These are phyloP conservation scores for Prunus campanulata DNA, from an alignment of 306 rosid species.

Conservation along the genomic window DNA sequence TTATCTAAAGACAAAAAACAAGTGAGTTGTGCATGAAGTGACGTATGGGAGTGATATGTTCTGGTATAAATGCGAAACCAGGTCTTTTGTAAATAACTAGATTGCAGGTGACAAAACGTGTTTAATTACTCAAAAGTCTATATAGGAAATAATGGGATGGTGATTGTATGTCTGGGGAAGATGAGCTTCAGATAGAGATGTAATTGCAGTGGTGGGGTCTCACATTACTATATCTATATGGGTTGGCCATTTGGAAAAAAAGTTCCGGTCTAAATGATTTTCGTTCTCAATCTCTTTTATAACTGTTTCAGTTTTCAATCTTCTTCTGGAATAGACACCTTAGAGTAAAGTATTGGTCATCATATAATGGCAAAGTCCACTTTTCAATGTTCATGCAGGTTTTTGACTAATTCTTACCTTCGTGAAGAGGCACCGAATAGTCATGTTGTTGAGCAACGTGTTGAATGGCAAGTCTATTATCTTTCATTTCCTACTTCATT, in stretches of 20 bases:
- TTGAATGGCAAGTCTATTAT: constrained; percentile 71
- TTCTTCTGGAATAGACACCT: background rate
- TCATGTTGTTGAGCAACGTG: constrained; percentile 99
- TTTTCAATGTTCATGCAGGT: constrained; percentile 51
- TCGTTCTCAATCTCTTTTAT: background rate
- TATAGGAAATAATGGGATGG: background rate
- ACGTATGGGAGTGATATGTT: background rate
- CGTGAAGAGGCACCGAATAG: constrained; percentile 98
- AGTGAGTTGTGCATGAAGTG: background rate
- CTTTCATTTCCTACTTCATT: constrained; percentile 17
- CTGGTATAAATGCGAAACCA: background rate
- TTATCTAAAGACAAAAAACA: background rate
- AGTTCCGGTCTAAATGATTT: background rate
- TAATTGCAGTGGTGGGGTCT: background rate
- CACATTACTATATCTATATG: background rate
- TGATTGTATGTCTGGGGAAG: background rate
- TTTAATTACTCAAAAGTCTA: background rate
- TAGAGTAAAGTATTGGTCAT: background rate
- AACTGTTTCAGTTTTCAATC: background rate
- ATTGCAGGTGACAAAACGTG: background rate
- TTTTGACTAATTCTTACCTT: constrained; percentile 84
- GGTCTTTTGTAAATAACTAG: background rate
- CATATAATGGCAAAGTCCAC: constrained; percentile 20
- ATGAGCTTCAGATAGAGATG: background rate
- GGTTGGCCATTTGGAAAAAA: background rate